These are phyloP conservation scores for Pyrrhoderma lamaoense DNA, from an alignment of 1,284 basidiomycete species.

Conservation along the genomic window DNA sequence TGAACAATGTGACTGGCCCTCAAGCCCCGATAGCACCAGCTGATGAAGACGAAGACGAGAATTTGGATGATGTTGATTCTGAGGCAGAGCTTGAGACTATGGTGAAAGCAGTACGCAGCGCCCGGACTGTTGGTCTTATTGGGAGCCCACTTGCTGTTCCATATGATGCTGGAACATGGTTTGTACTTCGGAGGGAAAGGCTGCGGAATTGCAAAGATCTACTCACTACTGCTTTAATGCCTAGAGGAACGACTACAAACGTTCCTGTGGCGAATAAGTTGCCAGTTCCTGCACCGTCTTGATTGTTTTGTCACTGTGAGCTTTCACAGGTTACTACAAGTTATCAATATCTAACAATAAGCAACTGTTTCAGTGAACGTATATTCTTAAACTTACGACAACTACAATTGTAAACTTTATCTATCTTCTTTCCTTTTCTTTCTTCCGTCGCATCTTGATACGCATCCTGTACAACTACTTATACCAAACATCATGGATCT, in stretches of 20 bases:
- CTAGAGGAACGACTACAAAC: conserved; percentile 8
- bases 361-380: too few species aligned
- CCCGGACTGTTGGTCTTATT: conserved; percentile 44
- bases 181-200: conserved; percentile 67
- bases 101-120: conserved; percentile 44
- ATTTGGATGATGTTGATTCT: conserved; percentile 73
- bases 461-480: too few species aligned
- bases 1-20: conserved; percentile 23
- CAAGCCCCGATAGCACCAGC: conserved; percentile 17
- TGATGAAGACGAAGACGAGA: conserved; percentile 52
- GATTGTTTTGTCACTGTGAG: background rate
- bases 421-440: too few species aligned
- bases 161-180: conserved; percentile 52
- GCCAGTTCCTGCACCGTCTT: too few species aligned
- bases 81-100: conserved; percentile 62
- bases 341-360: too few species aligned
- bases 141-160: conserved; percentile 45
- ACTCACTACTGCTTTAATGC: conserved; percentile 46
- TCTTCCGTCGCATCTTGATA: too few species aligned
- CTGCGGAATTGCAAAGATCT: conserved; percentile 62
- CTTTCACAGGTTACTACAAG: too few species aligned
- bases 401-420: too few species aligned
- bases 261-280: background rate
- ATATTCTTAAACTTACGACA: too few species aligned
- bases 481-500: too few species aligned